Evolutionary conservation across 768 basidiomycete genomes (phyloP), one percentile per base, ranked within the genome.

Genomic region (Suillus subluteus): DNA sequence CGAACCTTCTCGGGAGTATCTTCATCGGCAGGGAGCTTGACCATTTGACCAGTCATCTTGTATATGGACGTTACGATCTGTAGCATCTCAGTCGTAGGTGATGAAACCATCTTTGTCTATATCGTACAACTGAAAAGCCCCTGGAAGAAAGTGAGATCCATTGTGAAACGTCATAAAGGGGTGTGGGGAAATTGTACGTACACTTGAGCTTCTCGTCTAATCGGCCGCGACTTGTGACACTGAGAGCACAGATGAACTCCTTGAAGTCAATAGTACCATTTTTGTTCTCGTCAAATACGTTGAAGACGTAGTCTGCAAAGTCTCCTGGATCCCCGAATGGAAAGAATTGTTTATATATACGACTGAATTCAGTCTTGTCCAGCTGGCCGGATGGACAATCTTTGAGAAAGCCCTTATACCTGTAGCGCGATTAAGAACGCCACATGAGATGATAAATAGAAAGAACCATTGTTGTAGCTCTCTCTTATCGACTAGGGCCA

Each of bases 1-100:
- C 58, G 35, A 63, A 89, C 96, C 93, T 99, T 99, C 80, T 99
- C 96, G 2, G 98, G 97, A n/a, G 98, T 99, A 81, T 99, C 96
- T 80, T 99, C 98, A 76, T 99, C 98, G 48, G 90, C 83, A n/a
- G 98, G 96, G 26, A 99, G 87, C 77, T 96, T 96, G 69, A 99
- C 97, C 96, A 99, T 98, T 79, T 96, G 90, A 23, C 98, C 98
- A 5, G 98, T 99, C 98, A 99, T 99, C 87, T 97, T 98, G 86
- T 99, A 99, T 81, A 99, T 99, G 55, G 95, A 91, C 73, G 91
- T 88, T 11, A 99, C 98, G 76, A 99, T 99, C 82, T 94, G 90
- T 40, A 99, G 89, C 98, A 99, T 99, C 82, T 99, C 98, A 75
- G n/a, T 96, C 91, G 79, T 98, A 98, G 48, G 98, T 98, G 82